These are phyloP conservation scores for Aspergillus panamensis DNA, from an alignment of 495 filamentous ascomycete species.

Conservation along the genomic window DNA sequence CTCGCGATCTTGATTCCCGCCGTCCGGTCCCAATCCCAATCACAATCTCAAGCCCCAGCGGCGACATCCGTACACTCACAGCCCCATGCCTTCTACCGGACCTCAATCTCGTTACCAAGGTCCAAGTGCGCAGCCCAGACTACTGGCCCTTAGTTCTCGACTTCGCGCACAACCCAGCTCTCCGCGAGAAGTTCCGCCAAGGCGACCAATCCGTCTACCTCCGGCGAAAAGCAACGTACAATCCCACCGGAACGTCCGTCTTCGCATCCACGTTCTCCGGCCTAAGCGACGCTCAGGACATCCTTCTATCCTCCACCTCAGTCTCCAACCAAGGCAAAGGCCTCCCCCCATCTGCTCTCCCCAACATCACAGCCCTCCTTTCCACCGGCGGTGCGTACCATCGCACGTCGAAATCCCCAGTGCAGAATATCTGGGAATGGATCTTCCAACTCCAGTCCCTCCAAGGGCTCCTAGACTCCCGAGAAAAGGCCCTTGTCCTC, in stretches of 20 bases:
- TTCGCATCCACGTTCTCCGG: constrained; percentile 71
- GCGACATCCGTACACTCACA: constrained; percentile 36
- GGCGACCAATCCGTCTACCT: constrained; percentile 76
- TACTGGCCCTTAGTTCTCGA: constrained; percentile 87
- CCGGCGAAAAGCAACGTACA: constrained; percentile 68
- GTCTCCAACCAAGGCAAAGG: constrained; percentile 31
- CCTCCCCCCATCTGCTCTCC: constrained; percentile 29
- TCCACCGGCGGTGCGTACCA: constrained; percentile 20
- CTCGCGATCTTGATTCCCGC: constrained; percentile 77
- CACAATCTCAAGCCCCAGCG: constrained; percentile 49
- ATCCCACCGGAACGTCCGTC: constrained; percentile 57
- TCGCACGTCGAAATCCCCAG: constrained; percentile 34
- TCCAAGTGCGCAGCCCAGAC: constrained; percentile 65
- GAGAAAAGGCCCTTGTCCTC: constrained; percentile 73
- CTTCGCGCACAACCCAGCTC: constrained; percentile 60
- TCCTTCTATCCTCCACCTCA: constrained; percentile 30
- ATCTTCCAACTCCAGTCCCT: constrained; percentile 66
- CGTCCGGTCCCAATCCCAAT: constrained; percentile 74
- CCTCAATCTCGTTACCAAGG: constrained; percentile 59
- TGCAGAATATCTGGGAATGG: constrained; percentile 63
- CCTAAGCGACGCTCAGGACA: constrained; percentile 39
- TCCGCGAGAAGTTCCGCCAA: constrained; percentile 62
- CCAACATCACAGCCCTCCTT: constrained; percentile 23
- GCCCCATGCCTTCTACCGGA: constrained; percentile 87
- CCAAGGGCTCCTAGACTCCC: constrained; percentile 58